Evolutionary conservation across 352 stramenopile genomes (phyloP), one percentile per base, ranked within the genome.

Genomic region (Phytopythium cucurbitacearum): DNA sequence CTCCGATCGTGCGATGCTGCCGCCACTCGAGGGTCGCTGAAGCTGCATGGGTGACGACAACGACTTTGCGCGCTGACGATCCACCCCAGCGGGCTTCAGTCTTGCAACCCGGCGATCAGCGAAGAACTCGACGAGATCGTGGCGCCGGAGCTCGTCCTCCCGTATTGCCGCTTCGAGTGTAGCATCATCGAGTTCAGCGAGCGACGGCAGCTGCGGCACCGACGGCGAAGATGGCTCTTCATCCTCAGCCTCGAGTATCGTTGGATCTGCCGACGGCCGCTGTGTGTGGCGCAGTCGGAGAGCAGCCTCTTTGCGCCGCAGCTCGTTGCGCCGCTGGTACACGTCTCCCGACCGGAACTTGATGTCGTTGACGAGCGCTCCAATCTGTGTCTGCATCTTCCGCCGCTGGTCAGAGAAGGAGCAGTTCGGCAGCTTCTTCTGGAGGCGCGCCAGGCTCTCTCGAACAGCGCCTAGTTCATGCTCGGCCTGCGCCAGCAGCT

Each of bases 261-360:
- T 28, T 28, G 21, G 21, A 28, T 28, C 21, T 28, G 21, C 21
- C 21, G 21, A 28, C 21, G 21, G 21, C 21, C 21, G 21, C 21
- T 28, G 21, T 28, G 21, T 28, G 21, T 28, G 21, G 21, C 21
- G 21, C 21, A 28, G 21, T 28, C 21, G 21, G 35, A 39, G 5
- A 58, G 71, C 28, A 59, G 65, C 59, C 46, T 83, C 73, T 38
- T 86, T 86, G 32, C 73, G 71, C 35, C 75, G 78, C 11, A 93
- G 63, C 45, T 91, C 78, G 58, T 93, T 91, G 53, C 69, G 73
- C 13, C 83, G 76, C 55, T 91, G 80, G 48, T 81, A 93, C 13
- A 90, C 47, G 36, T 90, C 80, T 8, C 78, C 83, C 0, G 75
- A 79, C 12, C 74, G 72, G 21, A 78, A 76, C 56, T 87, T 83